Conservation (phyloP, 2,329 filamentous ascomycete genomes). For the Fusarium oxysporum region DNA sequence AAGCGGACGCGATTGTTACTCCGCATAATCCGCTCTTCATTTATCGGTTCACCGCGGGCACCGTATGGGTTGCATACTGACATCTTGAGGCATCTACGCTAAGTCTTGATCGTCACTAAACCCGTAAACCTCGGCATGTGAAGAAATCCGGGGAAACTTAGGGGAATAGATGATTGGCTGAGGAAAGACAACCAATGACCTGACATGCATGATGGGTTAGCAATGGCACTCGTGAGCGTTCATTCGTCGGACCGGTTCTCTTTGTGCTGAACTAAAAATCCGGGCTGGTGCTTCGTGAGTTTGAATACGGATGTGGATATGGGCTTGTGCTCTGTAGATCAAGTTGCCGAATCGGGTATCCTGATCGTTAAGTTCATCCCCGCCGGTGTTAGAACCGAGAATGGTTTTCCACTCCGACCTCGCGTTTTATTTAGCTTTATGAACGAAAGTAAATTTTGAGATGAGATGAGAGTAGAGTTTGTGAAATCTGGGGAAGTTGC, state of each 20-base stretch:
- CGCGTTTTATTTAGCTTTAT: neutral
- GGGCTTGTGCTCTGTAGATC: neutral
- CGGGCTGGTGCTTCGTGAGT: neutral
- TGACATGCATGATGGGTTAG: neutral
- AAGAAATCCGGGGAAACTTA: slow-evolving; percentile 18
- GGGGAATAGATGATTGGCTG: slow-evolving; percentile 15
- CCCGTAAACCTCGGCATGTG: slow-evolving; percentile 15
- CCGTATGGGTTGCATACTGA: slow-evolving; percentile 7
- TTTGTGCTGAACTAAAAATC: neutral
- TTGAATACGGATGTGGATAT: neutral
- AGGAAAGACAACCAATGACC: neutral
- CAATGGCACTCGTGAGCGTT: neutral
- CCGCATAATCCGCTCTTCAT: neutral
- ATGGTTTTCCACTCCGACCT: neutral
- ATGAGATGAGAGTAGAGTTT: neutral
- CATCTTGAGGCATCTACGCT: neutral
- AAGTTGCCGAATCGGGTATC: slow-evolving; percentile 35
- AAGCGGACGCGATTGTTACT: neutral
- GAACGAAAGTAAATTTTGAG: neutral
- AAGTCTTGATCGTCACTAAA: slow-evolving; percentile 6
- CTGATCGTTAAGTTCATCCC: slow-evolving; percentile 30
- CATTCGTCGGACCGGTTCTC: neutral
- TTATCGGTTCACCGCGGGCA: slow-evolving; percentile 24
- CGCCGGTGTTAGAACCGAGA: slow-evolving; percentile 6
- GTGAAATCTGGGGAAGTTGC: neutral